A percentile compares a stretch with the other conserved stretches of the same genome.
Evolutionary conservation across 305 asterid species (phyloP).

Genomic region (Fraxinus xanthoxyloides): DNA sequence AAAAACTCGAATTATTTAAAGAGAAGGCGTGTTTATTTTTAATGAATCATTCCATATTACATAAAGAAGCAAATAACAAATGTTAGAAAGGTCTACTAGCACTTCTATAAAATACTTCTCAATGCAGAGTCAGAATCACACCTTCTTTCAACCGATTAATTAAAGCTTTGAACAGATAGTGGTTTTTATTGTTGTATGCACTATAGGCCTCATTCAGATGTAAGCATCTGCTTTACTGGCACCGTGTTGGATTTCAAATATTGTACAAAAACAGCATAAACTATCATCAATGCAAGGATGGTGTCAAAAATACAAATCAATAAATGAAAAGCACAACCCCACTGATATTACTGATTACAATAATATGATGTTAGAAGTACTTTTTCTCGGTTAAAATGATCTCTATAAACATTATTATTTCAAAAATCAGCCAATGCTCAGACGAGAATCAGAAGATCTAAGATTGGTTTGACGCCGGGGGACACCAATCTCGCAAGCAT

Average conservation of each 20-base stretch:
- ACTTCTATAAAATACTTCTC: background rate
- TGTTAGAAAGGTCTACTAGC: background rate
- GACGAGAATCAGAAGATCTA: conserved; percentile 66
- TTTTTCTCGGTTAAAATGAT: conserved; percentile 29
- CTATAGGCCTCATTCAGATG: background rate
- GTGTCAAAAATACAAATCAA: conserved; percentile 26
- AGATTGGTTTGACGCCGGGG: conserved; percentile 87
- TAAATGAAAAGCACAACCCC: conserved; percentile 27
- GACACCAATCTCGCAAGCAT: conserved; percentile 91
- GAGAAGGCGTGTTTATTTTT: background rate
- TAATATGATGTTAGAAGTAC: conserved; percentile 40
- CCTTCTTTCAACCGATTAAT: background rate
- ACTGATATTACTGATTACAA: conserved; percentile 34
- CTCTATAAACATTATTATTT: conserved; percentile 21
- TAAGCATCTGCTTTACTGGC: background rate
- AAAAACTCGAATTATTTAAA: background rate
- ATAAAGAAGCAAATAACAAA: background rate
- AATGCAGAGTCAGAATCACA: background rate
- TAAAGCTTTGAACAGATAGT: background rate
- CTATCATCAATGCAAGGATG: conserved; percentile 1
- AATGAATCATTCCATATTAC: background rate
- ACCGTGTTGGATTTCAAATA: background rate
- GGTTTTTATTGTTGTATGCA: background rate
- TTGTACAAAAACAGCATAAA: background rate
- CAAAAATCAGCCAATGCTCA: conserved; percentile 73